These are phyloP conservation scores for Fusarium siculi DNA, from an alignment of 2,329 filamentous ascomycete genomes.

Conservation along the genomic window DNA sequence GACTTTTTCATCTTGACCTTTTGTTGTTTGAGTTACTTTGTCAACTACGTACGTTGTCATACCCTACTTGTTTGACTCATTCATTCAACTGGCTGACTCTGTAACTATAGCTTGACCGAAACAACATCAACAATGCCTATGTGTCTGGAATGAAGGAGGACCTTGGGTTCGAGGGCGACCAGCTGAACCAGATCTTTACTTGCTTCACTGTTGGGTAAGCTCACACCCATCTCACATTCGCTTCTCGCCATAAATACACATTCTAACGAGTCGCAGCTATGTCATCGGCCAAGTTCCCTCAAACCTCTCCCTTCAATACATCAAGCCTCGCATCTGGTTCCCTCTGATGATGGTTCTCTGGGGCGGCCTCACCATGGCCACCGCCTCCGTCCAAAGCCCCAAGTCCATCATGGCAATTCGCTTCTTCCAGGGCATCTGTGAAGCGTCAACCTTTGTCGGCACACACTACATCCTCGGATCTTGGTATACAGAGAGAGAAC, in stretches of 20 bases:
- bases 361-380: slow-evolving; percentile 70
- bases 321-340: slow-evolving; percentile 72
- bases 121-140: slow-evolving; percentile 53
- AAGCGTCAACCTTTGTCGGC: slow-evolving; percentile 54
- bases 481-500: slow-evolving; percentile 70
- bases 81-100: neutral
- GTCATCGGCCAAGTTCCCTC: slow-evolving; percentile 69
- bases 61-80: neutral
- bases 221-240: neutral
- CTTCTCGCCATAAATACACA: too few species aligned
- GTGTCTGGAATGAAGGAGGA: slow-evolving; percentile 61
- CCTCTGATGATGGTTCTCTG: slow-evolving; percentile 72
- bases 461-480: slow-evolving; percentile 58
- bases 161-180: slow-evolving; percentile 57
- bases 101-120: slow-evolving; percentile 49
- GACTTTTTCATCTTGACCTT: slow-evolving; percentile 74
- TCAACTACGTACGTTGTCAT: slow-evolving; percentile 59
- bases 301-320: slow-evolving; percentile 70
- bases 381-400: slow-evolving; percentile 52
- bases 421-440: slow-evolving; percentile 53
- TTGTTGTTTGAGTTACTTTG: slow-evolving; percentile 68
- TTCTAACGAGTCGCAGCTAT: slow-evolving; percentile 42
- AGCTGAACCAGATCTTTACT: slow-evolving; percentile 52
- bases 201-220: slow-evolving; percentile 52
- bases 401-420: slow-evolving; percentile 53